Evolutionary conservation across 1,284 basidiomycete species (phyloP), one percentile per base, ranked within the genome.

Genomic region (Microbotryum intermedium): DNA sequence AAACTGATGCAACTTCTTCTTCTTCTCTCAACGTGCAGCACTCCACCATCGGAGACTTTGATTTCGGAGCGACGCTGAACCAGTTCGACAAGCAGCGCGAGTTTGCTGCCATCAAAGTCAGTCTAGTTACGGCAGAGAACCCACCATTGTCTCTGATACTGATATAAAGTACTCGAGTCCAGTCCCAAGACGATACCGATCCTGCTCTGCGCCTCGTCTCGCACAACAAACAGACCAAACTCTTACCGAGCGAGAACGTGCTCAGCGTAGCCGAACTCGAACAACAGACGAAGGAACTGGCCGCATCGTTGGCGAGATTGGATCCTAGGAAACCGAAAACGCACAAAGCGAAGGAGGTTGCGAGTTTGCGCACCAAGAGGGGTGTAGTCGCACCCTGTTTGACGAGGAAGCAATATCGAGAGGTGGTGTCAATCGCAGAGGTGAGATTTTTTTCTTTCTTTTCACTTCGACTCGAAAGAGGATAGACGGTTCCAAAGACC

Each of bases 211-310:
- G 66, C 4, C 59, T 71, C 21, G 64, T 68, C 42, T 64, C 70
- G 23, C 69, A 71, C 61, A 71, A 70, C 55, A 68, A 66, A 28
- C 57, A 59, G 29, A 23, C 57, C n/a, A 69, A 69, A 44, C 53
- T 69, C 6, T 45, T 55, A 20, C 56, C 64, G 13, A 34, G 45
- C 28, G 58, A 61, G 50, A 58, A 39, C 26, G 69, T 68, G 28
- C 50, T 68, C 9, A 56, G 58, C 28, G n/a, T 44, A 1, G 29
- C 51, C 6, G 67, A 69, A 53, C 59, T 67, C 9, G 23, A 59
- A 34, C 53, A 48, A 42, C 61, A 65, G 53, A 53, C 55, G 28
- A 43, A 51, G 11, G 60, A 59, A 39, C 25, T 11, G 46, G 46
- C 39, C 13, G 50, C n/a, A 16, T 23, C 46, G 39, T 25, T 21